These are phyloP conservation scores for Corinectria fuckeliana DNA, from an alignment of 2,329 filamentous ascomycete species.

Conservation along the genomic window DNA sequence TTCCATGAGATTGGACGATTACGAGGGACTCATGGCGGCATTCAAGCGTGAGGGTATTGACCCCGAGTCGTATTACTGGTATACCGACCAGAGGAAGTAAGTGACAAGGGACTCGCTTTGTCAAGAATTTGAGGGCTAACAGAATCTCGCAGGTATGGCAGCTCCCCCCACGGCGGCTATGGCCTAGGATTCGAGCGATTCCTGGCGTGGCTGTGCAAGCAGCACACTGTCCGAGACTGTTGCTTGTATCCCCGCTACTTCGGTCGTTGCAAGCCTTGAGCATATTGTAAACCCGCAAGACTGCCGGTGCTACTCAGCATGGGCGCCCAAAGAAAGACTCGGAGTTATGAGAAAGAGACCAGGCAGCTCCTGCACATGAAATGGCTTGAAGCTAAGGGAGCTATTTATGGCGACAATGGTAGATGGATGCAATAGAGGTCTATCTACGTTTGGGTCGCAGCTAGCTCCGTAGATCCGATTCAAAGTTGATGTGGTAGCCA, in stretches of 20 bases:
- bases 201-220: constrained; percentile 69
- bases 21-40: constrained; percentile 86
- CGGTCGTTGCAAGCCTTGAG: constrained; percentile 77
- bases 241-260: constrained; percentile 84
- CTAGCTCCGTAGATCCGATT: background rate
- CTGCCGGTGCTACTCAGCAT: background rate
- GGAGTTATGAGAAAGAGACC: background rate
- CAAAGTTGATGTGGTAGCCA: background rate
- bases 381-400: background rate
- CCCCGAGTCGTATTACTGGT: constrained; percentile 93
- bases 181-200: constrained; percentile 88
- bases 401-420: background rate
- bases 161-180: constrained; percentile 90
- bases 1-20: constrained; percentile 93
- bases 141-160: constrained; percentile 63
- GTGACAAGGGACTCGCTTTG: background rate
- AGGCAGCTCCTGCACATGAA: background rate
- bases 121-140: background rate
- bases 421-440: constrained; percentile 5
- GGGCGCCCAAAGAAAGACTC: background rate
- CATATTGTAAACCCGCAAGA: constrained; percentile 12
- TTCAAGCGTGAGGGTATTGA: constrained; percentile 89
- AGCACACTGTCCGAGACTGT: constrained; percentile 68
- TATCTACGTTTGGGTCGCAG: constrained; percentile 1
- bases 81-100: constrained; percentile 93